Conservation (phyloP, 371 early-diverging fungal species). For the Batkoa obscura region DNA sequence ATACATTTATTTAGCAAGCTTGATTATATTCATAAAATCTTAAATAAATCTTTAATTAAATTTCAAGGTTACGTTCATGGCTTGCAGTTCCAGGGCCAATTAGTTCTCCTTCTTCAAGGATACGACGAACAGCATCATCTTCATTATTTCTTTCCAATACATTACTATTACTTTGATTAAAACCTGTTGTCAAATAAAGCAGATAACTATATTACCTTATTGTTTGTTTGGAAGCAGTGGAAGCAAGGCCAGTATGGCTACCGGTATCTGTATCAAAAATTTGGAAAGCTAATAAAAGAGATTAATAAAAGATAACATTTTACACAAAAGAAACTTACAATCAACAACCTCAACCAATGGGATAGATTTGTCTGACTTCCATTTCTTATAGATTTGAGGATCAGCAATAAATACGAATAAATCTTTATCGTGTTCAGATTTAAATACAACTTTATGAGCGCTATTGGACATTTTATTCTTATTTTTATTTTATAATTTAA, state of each 20-base stretch:
- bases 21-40: too few species aligned
- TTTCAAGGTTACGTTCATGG: neutral
- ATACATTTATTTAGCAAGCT: too few species aligned
- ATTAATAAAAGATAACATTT: neutral
- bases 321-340: neutral
- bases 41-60: too few species aligned
- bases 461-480: neutral
- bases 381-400: constrained; percentile 5
- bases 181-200: neutral
- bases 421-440: neutral
- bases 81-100: neutral
- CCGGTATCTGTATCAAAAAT: constrained; percentile 2
- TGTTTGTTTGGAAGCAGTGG: neutral
- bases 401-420: constrained; percentile 1
- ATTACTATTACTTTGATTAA: neutral
- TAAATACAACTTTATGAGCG: constrained; percentile 3
- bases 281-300: neutral
- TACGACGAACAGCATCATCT: neutral
- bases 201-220: neutral
- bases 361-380: constrained; percentile 11
- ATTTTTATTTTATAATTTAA: too few species aligned
- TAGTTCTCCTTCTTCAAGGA: neutral
- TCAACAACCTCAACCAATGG: constrained; percentile 5
- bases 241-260: neutral
- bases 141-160: neutral